phyloP scores from a whole-genome alignment of 2,329 filamentous ascomycete genomes.

The Talaromyces atroroseus region DNA sequence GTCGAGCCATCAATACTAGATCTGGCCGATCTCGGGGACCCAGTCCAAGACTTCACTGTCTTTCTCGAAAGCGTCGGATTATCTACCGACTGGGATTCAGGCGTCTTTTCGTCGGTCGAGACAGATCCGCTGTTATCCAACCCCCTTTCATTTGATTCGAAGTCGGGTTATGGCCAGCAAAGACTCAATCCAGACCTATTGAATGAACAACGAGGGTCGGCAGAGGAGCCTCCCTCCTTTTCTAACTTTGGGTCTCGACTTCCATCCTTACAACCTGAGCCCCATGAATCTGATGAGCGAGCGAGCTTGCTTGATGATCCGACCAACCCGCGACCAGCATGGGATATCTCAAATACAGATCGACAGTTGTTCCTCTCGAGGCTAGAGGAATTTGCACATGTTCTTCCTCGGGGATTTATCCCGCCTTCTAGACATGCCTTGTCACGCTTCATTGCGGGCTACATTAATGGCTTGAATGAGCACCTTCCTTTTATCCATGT shows the following conservation, averaged over 20 bases:
- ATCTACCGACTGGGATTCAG: constrained; percentile 46
- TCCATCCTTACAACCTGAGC: constrained; percentile 44
- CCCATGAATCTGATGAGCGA: constrained; percentile 41
- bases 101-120: constrained; percentile 41
- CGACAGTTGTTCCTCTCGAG: constrained; percentile 41
- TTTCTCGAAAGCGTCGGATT: constrained; percentile 47
- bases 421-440: constrained; percentile 46
- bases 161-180: constrained; percentile 21
- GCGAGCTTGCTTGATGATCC: constrained; percentile 37
- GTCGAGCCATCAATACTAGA: constrained; percentile 43
- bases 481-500: constrained; percentile 50
- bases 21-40: constrained; percentile 42
- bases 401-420: constrained; percentile 43
- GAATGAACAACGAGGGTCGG: constrained; percentile 30
- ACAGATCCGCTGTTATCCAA: constrained; percentile 33
- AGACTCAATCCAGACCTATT: constrained; percentile 37
- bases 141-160: constrained; percentile 33
- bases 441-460: constrained; percentile 47
- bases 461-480: constrained; percentile 48
- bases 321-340: constrained; percentile 36
- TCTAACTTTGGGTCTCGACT: constrained; percentile 46
- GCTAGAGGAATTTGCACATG: constrained; percentile 41
- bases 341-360: constrained; percentile 44
- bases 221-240: constrained; percentile 41
- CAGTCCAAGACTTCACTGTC: constrained; percentile 45